Evolutionary conservation across 768 basidiomycete genomes (phyloP), one percentile per base, ranked within the genome.

Genomic region (Suillus tomentosus): DNA sequence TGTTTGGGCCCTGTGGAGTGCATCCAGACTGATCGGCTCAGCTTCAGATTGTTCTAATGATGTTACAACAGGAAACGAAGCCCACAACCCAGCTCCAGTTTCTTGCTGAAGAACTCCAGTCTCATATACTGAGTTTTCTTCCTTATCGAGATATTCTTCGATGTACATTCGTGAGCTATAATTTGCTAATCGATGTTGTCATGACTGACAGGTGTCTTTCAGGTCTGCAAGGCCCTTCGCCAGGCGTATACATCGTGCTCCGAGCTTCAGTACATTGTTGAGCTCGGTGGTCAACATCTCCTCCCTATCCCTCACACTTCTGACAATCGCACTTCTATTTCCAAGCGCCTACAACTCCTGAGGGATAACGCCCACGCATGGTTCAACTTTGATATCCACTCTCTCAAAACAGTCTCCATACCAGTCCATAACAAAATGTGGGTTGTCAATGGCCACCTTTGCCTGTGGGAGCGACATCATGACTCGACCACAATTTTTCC

Each of bases 231-330:
- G 31, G 2, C 53, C 17, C 53, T 54, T n/a, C 53, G 17, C 53
- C 53, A 54, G 53, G 34, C 53, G 5, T 54, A 54, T 11, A 34
- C 31, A 19, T 34, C 31, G 31, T 34, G 31, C 31, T 54, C 53
- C 19, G 31, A 54, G 53, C 51, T 53, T 53, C 51, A 53, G 27
- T 53, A 53, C 27, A 53, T 53, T 27, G 51, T 53, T 17, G 51
- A 53, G 51, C 51, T 53, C 2, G 27, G 51, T 24, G 51, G 51
- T 53, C 51, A 53, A 27, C 51, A 10, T 19, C 31, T 54, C 17
- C 53, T 54, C 31, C 31, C 27, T 34, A 19, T 54, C 31, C 31
- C 5, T 5, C 19, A 34, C 11, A 11, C 53, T 11, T 34, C 19
- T 34, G 53, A 54, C 31, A 31, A 19, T 31, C 27, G 17, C 51